These are phyloP conservation scores for Pestalotiopsis sp. DNA, from an alignment of 2,329 filamentous ascomycete species.

Conservation along the genomic window DNA sequence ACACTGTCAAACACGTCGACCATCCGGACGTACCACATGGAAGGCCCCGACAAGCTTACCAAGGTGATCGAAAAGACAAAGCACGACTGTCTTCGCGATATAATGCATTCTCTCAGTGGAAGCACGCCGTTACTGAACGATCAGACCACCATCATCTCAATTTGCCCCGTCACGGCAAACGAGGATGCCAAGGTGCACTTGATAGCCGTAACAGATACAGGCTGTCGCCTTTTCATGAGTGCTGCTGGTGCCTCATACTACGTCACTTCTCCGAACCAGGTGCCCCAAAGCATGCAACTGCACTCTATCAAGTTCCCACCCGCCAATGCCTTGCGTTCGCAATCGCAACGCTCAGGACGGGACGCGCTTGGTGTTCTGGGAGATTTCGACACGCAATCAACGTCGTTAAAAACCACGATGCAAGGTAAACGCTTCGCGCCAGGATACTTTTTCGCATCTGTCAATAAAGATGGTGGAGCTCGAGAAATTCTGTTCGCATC, in stretches of 20 bases:
- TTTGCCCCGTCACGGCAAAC: constrained; percentile 78
- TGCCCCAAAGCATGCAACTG: constrained; percentile 96
- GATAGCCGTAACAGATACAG: constrained; percentile 87
- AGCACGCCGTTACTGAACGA: constrained; percentile 71
- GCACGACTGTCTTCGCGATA: constrained; percentile 66
- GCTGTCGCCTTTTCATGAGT: constrained; percentile 89
- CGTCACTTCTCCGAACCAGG: constrained; percentile 60
- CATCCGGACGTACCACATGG: constrained; percentile 89
- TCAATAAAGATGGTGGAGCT: constrained; percentile 54
- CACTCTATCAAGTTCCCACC: constrained; percentile 96
- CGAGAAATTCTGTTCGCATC: constrained; percentile 76
- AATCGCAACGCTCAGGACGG: constrained; percentile 23
- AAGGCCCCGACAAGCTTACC: constrained; percentile 60
- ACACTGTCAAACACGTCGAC: constrained; percentile 86
- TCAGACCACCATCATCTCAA: constrained; percentile 74
- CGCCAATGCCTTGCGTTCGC: constrained; percentile 33
- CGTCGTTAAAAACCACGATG: constrained; percentile 49
- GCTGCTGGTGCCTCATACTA: constrained; percentile 78
- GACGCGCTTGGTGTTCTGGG: constrained; percentile 30
- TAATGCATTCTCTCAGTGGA: constrained; percentile 78
- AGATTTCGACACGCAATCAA: constrained; percentile 51
- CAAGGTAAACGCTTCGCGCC: constrained; percentile 71
- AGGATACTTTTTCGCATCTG: constrained; percentile 88
- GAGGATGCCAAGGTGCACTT: constrained; percentile 85
- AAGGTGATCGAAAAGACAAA: constrained; percentile 68